These are phyloP conservation scores for Euryodendron excelsum DNA, from an alignment of 148 eudicot species.

Conservation along the genomic window DNA sequence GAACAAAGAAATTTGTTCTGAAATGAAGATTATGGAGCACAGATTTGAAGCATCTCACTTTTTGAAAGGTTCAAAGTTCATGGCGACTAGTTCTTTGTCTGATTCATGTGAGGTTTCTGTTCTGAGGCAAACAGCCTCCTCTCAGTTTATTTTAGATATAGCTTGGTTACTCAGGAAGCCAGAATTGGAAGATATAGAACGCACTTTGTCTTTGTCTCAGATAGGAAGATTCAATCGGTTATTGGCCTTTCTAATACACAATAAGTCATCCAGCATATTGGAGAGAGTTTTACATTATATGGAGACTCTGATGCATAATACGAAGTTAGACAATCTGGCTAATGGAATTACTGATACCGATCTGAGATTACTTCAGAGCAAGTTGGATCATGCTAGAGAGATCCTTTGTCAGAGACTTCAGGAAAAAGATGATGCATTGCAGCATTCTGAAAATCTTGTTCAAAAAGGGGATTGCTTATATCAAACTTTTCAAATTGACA, in stretches of 20 bases:
- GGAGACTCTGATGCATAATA: constrained; percentile 33
- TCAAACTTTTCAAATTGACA: constrained; percentile 19
- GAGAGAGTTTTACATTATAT: constrained; percentile 41
- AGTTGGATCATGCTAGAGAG: constrained; percentile 41
- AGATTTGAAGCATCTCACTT: constrained; percentile 39
- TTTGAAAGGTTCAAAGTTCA: constrained; percentile 26
- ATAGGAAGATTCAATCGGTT: constrained; percentile 58
- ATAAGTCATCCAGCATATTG: constrained; percentile 52
- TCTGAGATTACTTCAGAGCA: constrained; percentile 37
- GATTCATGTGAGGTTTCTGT: constrained; percentile 47
- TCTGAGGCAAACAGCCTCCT: constrained; percentile 45
- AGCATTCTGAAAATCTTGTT: constrained; percentile 18
- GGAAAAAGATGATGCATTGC: constrained; percentile 22
- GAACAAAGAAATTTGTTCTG: constrained; percentile 65
- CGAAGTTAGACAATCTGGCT: constrained; percentile 25
- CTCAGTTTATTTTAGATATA: constrained; percentile 61
- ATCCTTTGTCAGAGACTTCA: constrained; percentile 37
- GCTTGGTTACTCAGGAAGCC: constrained; percentile 86
- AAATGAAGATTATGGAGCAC: constrained; percentile 61
- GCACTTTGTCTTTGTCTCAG: constrained; percentile 40
- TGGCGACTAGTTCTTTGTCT: constrained; percentile 25
- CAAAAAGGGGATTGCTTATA: constrained; percentile 13
- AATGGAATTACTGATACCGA: constrained; percentile 42
- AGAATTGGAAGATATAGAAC: constrained; percentile 41
- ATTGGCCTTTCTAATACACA: constrained; percentile 50